Evolutionary conservation across 352 stramenopile genomes (phyloP).

Genomic region (Phytophthora hibernalis): DNA sequence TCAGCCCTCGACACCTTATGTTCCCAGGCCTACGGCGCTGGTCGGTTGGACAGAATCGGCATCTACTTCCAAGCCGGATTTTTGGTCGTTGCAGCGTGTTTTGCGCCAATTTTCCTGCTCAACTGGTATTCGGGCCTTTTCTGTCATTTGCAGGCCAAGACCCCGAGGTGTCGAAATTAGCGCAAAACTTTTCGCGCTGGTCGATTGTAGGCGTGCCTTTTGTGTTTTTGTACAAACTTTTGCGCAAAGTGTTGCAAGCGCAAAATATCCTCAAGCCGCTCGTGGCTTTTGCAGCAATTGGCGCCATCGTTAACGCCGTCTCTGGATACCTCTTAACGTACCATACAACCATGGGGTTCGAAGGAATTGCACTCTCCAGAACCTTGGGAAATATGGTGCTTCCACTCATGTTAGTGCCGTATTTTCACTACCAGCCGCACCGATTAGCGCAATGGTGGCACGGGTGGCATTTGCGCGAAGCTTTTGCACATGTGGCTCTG

Average conservation of each 20-base stretch:
- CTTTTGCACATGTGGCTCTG: slow-evolving; percentile 49
- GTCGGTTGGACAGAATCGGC: slow-evolving; percentile 71
- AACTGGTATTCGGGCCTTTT: slow-evolving; percentile 65
- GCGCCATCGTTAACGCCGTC: slow-evolving; percentile 69
- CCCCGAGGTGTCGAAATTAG: slow-evolving; percentile 52
- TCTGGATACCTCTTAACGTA: slow-evolving; percentile 76
- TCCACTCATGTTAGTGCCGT: slow-evolving; percentile 56
- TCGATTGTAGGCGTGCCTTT: slow-evolving; percentile 66
- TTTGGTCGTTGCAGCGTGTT: slow-evolving; percentile 52
- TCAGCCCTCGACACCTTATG: slow-evolving; percentile 85
- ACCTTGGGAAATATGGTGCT: slow-evolving; percentile 63
- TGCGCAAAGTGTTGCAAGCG: slow-evolving; percentile 79
- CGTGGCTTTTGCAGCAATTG: slow-evolving; percentile 58
- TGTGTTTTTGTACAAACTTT: slow-evolving; percentile 78
- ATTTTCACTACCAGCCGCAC: slow-evolving; percentile 48
- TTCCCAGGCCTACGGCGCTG: slow-evolving; percentile 68
- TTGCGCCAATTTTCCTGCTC: slow-evolving; percentile 58
- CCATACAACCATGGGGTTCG: slow-evolving; percentile 74
- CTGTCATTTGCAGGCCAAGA: slow-evolving; percentile 53
- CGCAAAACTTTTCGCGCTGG: slow-evolving; percentile 67
- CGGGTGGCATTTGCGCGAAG: slow-evolving; percentile 67
- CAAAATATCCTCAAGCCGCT: slow-evolving; percentile 79
- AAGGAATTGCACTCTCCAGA: slow-evolving; percentile 71
- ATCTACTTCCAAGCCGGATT: slow-evolving; percentile 77
- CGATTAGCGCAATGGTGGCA: slow-evolving; percentile 54